Evolutionary conservation across 78 protist genomes (phyloP).

Genomic region (Dictyostelium capitatum): DNA sequence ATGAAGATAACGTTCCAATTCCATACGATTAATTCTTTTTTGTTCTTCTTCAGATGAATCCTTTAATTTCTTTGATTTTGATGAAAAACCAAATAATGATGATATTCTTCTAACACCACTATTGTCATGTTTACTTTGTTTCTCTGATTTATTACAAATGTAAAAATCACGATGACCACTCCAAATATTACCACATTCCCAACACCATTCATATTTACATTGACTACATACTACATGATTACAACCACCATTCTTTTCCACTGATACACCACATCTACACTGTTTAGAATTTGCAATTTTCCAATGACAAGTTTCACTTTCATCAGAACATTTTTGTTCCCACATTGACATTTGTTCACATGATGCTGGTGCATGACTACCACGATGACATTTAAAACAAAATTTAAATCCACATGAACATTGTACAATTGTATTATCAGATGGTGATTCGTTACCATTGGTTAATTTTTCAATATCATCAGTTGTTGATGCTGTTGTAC

Average conservation of each 20-base stretch:
- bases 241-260: constrained; percentile 91
- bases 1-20: constrained; percentile 42
- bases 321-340: constrained; percentile 80
- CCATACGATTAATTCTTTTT: background rate
- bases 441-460: background rate
- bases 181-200: constrained; percentile 76
- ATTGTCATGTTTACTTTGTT: constrained; percentile 15
- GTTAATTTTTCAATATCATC: background rate
- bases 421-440: constrained; percentile 23
- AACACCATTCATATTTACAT: constrained; percentile 84
- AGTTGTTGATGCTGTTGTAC: background rate
- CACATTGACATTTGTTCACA: constrained; percentile 80
- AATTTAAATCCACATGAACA: constrained; percentile 76
- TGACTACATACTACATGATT: constrained; percentile 82
- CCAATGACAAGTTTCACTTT: constrained; percentile 81
- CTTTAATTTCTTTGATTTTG: background rate
- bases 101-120: background rate
- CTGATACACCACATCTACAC: constrained; percentile 69
- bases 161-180: constrained; percentile 66
- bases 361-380: constrained; percentile 71
- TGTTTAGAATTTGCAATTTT: constrained; percentile 73
- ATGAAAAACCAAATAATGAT: constrained; percentile 17
- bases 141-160: constrained; percentile 41
- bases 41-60: constrained; percentile 29
- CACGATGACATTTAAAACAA: constrained; percentile 82